Evolutionary conservation across 345 rosid species (phyloP).

Genomic region (Trapa bicornis): DNA sequence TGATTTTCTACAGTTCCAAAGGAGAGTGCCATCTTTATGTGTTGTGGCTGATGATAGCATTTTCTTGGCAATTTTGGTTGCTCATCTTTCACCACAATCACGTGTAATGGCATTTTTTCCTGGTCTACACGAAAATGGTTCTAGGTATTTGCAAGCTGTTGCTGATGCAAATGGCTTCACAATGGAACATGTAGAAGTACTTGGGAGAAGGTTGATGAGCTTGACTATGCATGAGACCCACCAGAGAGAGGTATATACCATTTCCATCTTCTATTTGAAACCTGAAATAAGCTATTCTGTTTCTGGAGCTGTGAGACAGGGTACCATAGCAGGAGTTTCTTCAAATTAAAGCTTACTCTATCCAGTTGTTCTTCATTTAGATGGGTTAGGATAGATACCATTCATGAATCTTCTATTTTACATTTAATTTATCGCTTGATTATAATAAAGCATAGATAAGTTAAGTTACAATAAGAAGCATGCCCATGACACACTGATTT

Average conservation of each 20-base stretch:
- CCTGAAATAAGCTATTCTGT: neutral
- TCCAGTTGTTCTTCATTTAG: neutral
- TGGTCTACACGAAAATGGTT: conserved; percentile 50
- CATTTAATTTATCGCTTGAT: neutral
- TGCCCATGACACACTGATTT: neutral
- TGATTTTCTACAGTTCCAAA: conserved; percentile 47
- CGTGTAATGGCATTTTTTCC: conserved; percentile 52
- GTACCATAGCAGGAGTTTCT: neutral
- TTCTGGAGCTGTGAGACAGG: neutral
- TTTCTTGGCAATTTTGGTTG: conserved; percentile 45
- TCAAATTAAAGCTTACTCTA: neutral
- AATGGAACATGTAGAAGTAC: conserved; percentile 39
- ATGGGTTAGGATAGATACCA: neutral
- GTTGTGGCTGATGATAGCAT: conserved; percentile 78
- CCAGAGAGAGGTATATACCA: conserved; percentile 36
- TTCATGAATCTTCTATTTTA: neutral
- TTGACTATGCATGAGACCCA: conserved; percentile 34
- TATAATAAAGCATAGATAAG: neutral
- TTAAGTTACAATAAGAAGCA: neutral
- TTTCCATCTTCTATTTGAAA: neutral
- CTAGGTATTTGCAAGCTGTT: conserved; percentile 46
- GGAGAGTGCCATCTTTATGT: conserved; percentile 41
- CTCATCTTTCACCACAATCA: conserved; percentile 39
- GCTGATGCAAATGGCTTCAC: conserved; percentile 51
- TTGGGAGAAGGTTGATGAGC: conserved; percentile 27